Percentiles rank a stretch among this genome's conserved stretches.
These are phyloP conservation scores for Candida adriatica DNA, from an alignment of 805 yeast species.

Conservation along the genomic window DNA sequence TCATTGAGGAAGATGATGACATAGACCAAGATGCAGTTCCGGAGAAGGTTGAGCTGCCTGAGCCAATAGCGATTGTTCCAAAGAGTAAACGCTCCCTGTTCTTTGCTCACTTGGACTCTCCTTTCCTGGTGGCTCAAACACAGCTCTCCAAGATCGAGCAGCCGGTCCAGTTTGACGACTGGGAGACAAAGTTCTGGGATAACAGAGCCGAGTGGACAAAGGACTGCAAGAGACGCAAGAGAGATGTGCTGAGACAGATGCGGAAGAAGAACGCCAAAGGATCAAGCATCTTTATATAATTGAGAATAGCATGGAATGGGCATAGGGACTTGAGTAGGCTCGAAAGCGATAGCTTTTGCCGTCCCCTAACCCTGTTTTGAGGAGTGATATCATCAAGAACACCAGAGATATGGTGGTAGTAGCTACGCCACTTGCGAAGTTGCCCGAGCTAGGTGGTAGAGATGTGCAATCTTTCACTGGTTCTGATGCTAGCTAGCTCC, in stretches of 20 bases:
- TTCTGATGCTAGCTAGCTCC: too few species aligned
- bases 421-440: too few species aligned
- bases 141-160: constrained; percentile 53
- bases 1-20: constrained; percentile 35
- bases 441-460: too few species aligned
- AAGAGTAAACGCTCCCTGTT: constrained; percentile 43
- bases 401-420: too few species aligned
- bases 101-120: constrained; percentile 80
- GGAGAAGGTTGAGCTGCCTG: constrained; percentile 21
- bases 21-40: constrained; percentile 38
- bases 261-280: constrained; percentile 35
- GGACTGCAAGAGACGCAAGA: constrained; percentile 64
- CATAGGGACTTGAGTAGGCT: too few species aligned
- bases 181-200: constrained; percentile 78
- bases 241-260: constrained; percentile 61
- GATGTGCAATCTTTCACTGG: too few species aligned
- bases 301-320: too few species aligned
- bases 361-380: too few species aligned
- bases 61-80: constrained; percentile 11
- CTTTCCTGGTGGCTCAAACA: constrained; percentile 80
- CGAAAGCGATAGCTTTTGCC: too few species aligned
- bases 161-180: constrained; percentile 33
- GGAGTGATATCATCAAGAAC: too few species aligned
- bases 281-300: constrained; percentile 18
- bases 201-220: constrained; percentile 75